Evolutionary conservation across 805 yeast species (phyloP), one percentile per base, ranked within the genome.

Genomic region (Danielia reshetovae): DNA sequence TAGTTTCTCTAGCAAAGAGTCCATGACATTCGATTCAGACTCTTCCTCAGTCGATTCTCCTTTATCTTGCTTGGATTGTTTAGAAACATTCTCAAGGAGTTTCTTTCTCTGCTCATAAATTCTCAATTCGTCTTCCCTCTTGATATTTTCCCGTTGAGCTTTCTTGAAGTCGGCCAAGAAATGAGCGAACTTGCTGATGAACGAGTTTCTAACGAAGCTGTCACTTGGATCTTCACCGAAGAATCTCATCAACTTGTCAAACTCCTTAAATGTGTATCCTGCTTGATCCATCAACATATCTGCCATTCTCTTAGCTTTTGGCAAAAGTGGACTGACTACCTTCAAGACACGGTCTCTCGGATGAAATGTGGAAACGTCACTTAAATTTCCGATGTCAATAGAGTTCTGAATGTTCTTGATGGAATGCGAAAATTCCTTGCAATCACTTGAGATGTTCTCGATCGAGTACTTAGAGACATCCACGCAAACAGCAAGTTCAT

Each of bases 1-100:
- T 51, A 93, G 72, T 52, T 84, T 86, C 55, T 88, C 95, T 38
- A 93, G 70, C 31, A 93, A 67, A 23, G 82, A 76, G 56, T 93
- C 98, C 84, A 93, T 87, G 27, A 87, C 83, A 30, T 70, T 67
- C 13, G 57, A 63, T 12, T 62, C 79, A 9, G 67, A 75, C 18
- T 64, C 69, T 13, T 60, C 70, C 0, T 54, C 62, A 11, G 48
- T 59, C 26, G 54, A 58, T 11, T 51, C 52, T 18, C 60, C 66
- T 29, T 47, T 45, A 11, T 39, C 35, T n/a, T 34, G 23, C 15
- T 43, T 36, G 12, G 42, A 44, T 32, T 43, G 46, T 38, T 55
- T 60, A 56, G 62, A 54, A 19, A 74, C 72, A 13, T 68, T 65
- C 43, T 76, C 81, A 28, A 81, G 55, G 43, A 77, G 59, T 47